Evolutionary conservation across 768 basidiomycete species (phyloP), one percentile per base, ranked within the genome.

Genomic region (Tulasnella sp.): DNA sequence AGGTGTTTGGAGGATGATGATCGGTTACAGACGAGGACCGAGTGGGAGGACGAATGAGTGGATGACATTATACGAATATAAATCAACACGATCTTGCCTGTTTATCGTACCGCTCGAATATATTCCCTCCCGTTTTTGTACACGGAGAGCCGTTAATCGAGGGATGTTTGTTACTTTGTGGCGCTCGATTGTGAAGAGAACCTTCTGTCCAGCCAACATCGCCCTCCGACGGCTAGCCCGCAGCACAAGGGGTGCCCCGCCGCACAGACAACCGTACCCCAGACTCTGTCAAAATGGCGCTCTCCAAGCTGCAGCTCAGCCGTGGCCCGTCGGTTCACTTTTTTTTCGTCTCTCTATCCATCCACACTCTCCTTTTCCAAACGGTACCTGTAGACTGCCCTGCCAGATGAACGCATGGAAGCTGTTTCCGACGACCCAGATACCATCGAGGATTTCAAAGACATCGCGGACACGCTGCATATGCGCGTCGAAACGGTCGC

Each of bases 1-100:
- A 70, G 80, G 7, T 80, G 80, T 73, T 57, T 79, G 29, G 44
- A 79, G 48, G 75, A 69, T 7, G 79, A 32, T 29, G 80, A 80
- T 55, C 70, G 80, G 23, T 51, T 80, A 10, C 76, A 57, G 75
- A 80, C 80, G 11, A 77, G 13, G 75, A 40, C 51, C 10, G 51
- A 55, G 32, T 75, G 75, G 75, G 55, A 61, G 9, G 37, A 74
- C 61, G 61, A 67, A 1, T 67, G 13, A n/a, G 3, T 39, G 39
- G 42, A 44, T 44, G 42, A 44, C 42, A 44, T 44, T 11, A 40
- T 40, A 40, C 40, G 6, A 1, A n/a, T n/a, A n/a, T 44, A 44
- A 44, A 1, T 15, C 10, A n/a, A n/a, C 42, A 44, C 5, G 42
- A 44, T 44, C 4, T 13, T 44, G 13, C 42, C 7, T 9, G 13